Conservation (phyloP, 2,329 filamentous ascomycete species). For the Trichophyton schoenleinii region DNA sequence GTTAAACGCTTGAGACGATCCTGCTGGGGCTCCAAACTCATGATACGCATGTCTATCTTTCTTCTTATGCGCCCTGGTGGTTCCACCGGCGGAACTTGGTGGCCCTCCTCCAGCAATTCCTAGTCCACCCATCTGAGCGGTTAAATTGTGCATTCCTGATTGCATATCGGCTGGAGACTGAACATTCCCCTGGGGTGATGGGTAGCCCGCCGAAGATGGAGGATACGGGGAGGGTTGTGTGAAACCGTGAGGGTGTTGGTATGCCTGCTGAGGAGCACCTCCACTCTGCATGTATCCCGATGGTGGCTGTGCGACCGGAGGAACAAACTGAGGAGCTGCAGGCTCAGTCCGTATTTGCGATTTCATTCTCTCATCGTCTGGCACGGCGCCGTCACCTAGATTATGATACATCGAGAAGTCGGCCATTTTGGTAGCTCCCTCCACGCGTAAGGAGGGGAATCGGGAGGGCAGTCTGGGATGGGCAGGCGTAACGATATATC, state of each 20-base stretch:
- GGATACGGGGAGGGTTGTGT: conserved; percentile 7
- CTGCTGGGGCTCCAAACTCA: conserved; percentile 59
- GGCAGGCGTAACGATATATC: not conserved
- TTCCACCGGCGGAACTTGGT: conserved; percentile 33
- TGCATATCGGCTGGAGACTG: not conserved
- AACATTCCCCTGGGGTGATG: conserved; percentile 7
- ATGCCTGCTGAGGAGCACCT: conserved; percentile 10
- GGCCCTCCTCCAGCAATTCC: conserved; percentile 49
- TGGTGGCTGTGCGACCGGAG: conserved; percentile 27
- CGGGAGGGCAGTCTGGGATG: not conserved
- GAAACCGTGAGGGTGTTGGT: conserved; percentile 11
- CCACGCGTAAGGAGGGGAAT: not conserved
- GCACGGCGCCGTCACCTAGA: conserved; percentile 23
- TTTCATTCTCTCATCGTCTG: conserved; percentile 43
- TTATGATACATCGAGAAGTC: conserved; percentile 32
- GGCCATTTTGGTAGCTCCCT: conserved; percentile 24
- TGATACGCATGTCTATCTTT: conserved; percentile 93
- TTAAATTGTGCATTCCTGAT: conserved; percentile 27
- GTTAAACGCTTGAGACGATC: conserved; percentile 57
- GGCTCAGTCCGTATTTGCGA: conserved; percentile 40
- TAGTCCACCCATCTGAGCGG: conserved; percentile 66
- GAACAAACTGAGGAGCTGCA: conserved; percentile 42
- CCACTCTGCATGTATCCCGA: conserved; percentile 26
- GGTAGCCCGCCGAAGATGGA: conserved; percentile 8
- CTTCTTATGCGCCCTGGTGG: conserved; percentile 53